Percentiles rank a stretch among this genome's conserved stretches.
phyloP scores from a whole-genome alignment of 2,329 filamentous ascomycete species.

The Stachybotrys chlorohalonatus region DNA sequence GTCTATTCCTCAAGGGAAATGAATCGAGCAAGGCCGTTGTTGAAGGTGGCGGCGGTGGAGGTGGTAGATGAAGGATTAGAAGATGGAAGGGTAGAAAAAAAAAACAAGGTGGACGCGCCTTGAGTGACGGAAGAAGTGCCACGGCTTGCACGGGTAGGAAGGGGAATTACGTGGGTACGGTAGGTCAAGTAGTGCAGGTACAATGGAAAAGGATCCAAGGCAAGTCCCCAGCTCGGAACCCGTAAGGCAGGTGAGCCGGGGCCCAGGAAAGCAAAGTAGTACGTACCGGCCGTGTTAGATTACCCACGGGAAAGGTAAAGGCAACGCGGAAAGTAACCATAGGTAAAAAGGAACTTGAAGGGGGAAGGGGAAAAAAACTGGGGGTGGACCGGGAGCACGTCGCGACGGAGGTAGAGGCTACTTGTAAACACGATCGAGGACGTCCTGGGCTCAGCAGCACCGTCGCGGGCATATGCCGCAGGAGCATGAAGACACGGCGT shows the following conservation, averaged over 20 bases:
- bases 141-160: constrained; percentile 11
- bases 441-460: not conserved
- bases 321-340: no score
- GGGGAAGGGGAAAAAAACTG: constrained; percentile 2
- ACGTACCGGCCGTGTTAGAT: no score
- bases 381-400: not conserved
- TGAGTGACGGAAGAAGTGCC: constrained; percentile 7
- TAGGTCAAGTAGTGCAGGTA: not conserved
- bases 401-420: not conserved
- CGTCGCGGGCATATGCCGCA: not conserved
- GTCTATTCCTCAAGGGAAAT: not conserved
- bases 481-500: no score
- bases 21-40: constrained; percentile 1
- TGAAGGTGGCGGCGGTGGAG: constrained; percentile 5
- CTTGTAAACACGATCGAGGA: not conserved
- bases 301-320: no score
- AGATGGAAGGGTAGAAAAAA: constrained; percentile 12
- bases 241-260: not conserved
- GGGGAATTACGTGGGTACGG: not conserved
- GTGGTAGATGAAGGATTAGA: constrained; percentile 4
- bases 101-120: constrained; percentile 7
- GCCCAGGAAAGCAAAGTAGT: not conserved
- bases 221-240: not conserved
- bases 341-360: no score
- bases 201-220: not conserved